phyloP scores from a whole-genome alignment of 257 asterid species.

The Prunella vulgaris region DNA sequence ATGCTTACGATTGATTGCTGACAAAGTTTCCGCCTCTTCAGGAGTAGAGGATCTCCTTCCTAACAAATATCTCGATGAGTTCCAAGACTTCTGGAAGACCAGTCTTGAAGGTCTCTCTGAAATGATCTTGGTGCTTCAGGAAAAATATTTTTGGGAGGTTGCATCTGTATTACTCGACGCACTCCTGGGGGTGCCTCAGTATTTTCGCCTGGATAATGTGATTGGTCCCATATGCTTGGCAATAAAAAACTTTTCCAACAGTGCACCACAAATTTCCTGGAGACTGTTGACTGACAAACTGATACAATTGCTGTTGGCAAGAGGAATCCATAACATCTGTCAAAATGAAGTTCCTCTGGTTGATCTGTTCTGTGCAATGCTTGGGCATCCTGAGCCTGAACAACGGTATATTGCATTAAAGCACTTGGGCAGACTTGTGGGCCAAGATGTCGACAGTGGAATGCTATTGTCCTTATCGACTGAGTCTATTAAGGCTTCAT shows the following conservation, averaged over 20 bases:
- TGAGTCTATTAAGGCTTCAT: conserved; percentile 29
- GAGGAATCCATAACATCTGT: conserved; percentile 51
- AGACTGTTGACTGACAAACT: conserved; percentile 72
- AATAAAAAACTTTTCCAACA: conserved; percentile 49
- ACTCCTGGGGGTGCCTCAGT: conserved; percentile 58
- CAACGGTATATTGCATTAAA: conserved; percentile 83
- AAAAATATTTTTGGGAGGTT: conserved; percentile 77
- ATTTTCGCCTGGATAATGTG: conserved; percentile 47
- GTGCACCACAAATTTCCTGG: conserved; percentile 79
- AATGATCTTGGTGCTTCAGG: conserved; percentile 58
- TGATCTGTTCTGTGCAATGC: conserved; percentile 65
- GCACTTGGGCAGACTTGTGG: conserved; percentile 71
- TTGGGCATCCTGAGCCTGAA: conserved; percentile 92
- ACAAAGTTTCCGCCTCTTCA: conserved; percentile 29
- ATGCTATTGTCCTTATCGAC: conserved; percentile 32
- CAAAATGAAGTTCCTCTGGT: conserved; percentile 50
- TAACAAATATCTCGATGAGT: conserved; percentile 28
- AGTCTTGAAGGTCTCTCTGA: conserved; percentile 64
- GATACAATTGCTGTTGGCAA: conserved; percentile 51
- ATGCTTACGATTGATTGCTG: conserved; percentile 42
- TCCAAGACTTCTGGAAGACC: conserved; percentile 42
- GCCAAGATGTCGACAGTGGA: conserved; percentile 53
- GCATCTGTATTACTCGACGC: conserved; percentile 69
- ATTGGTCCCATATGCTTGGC: conserved; percentile 52
- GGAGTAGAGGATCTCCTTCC: conserved; percentile 34